A percentile compares a stretch with the other conserved stretches of the same genome.
phyloP scores from a whole-genome alignment of 1,139 yeast genomes.

The Saccharomycopsis crataegensis region DNA sequence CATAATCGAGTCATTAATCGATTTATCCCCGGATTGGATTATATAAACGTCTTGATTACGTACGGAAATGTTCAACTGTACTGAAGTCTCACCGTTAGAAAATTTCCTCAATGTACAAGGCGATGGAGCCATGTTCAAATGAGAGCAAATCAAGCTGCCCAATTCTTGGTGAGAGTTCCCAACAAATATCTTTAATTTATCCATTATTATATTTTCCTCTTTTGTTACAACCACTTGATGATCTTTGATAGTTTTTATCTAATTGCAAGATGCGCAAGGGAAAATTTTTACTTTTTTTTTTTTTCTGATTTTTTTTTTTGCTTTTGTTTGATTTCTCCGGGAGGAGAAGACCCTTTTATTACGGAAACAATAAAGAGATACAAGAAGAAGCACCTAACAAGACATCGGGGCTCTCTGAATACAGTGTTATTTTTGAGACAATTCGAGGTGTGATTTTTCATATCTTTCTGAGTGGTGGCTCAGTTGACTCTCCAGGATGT shows the following conservation, averaged over 20 bases:
- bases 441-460: too few relatives aligned
- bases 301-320: background rate
- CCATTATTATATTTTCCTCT: conserved; percentile 7
- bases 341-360: background rate
- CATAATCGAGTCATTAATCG: conserved; percentile 93
- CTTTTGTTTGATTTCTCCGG: background rate
- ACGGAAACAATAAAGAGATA: background rate
- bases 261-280: background rate
- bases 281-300: background rate
- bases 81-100: conserved; percentile 95
- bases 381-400: background rate
- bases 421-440: too few relatives aligned
- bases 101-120: conserved; percentile 87
- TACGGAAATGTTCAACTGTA: conserved; percentile 88
- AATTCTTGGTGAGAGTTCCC: conserved; percentile 95
- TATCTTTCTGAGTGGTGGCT: too few relatives aligned
- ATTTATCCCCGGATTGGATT: conserved; percentile 86
- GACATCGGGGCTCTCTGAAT: background rate
- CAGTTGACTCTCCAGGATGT: too few relatives aligned
- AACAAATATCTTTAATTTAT: conserved; percentile 63
- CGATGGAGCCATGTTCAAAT: conserved; percentile 92
- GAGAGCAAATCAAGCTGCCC: conserved; percentile 82
- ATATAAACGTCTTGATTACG: conserved; percentile 96
- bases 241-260: too few relatives aligned
- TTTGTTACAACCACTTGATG: background rate